Evolutionary conservation across 805 yeast genomes (phyloP).

Genomic region (Pichia kluyveri): DNA sequence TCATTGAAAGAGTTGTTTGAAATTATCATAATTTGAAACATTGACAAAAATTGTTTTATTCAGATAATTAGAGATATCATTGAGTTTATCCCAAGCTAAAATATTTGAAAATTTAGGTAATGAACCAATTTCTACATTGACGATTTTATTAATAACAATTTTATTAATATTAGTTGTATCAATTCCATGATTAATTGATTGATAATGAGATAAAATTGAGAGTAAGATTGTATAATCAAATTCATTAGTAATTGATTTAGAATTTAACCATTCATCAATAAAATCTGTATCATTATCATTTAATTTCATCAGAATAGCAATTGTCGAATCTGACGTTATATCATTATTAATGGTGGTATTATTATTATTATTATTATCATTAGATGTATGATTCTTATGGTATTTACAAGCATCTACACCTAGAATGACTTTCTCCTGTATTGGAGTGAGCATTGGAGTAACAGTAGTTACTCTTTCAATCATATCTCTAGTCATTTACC

Average conservation of each 20-base stretch:
- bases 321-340: conserved; percentile 3
- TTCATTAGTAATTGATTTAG: neutral
- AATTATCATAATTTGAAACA: conserved; percentile 1
- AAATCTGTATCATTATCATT: neutral
- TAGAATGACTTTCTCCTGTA: conserved; percentile 9
- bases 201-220: neutral
- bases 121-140: conserved; percentile 1
- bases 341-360: no score
- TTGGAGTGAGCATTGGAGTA: conserved; percentile 6
- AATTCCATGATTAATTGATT: neutral
- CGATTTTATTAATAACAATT: neutral
- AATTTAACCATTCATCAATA: neutral
- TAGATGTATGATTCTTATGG: no score
- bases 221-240: conserved; percentile 3
- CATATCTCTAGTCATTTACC: neutral
- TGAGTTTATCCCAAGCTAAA: conserved; percentile 17
- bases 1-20: conserved; percentile 4
- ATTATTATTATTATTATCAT: no score
- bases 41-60: neutral
- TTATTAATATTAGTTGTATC: neutral
- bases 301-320: conserved; percentile 1
- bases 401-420: conserved; percentile 1
- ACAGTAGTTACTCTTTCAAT: conserved; percentile 25
- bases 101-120: conserved; percentile 18
- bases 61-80: conserved; percentile 6